Base-by-base conservation (phyloP, 768 basidiomycete species). In the Paxillus ammoniavirescens region DNA sequence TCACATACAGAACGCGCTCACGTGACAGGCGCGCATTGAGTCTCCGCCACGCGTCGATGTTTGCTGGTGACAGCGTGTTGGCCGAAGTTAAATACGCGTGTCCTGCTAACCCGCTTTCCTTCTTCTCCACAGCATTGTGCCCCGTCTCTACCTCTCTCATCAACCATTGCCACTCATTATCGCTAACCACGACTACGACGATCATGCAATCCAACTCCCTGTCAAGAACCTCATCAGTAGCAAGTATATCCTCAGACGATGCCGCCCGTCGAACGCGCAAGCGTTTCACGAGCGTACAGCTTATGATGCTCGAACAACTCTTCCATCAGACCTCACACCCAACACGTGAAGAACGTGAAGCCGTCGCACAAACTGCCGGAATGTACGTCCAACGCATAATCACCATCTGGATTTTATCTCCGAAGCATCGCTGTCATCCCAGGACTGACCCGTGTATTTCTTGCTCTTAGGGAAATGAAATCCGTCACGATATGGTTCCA, bases 241-340 rank as follows among this genome's bases (percentile, higher is more conserved):
- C 79, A 5, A 85, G 83, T 65, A 70, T 84, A 59, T 79, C 77
- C 23, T 83, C 82, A 5, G 78, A 80, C 58, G 76, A 77, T 62
- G 68, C 62, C 33, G 71, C 73, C 6, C 76, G 83, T 31, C 79
- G 87, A 49, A 88, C 87, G 2, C 81, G 87, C 37, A 87, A 86
- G 66, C 77, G 87, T 2, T 89, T 89, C 68, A 82, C 78, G 44
- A 83, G 79, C 57, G 73, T 72, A 14, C 87, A 89, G 71, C 80
- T 89, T 62, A 80, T 80, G 58, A 78, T 87, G 74, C 81, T 89
- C 52, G 87, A 89, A 68, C 79, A 84, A 56, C 79, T 89, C 42
- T 89, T 84, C 64, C 86, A 86, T 69, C 77, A 80, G 56, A 82
- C 80, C 52, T 86, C 86, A 0, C 87, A 89, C 63, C 87, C 87